phyloP scores from a whole-genome alignment of 495 filamentous ascomycete genomes.

The Penicillium ochrochloron region DNA sequence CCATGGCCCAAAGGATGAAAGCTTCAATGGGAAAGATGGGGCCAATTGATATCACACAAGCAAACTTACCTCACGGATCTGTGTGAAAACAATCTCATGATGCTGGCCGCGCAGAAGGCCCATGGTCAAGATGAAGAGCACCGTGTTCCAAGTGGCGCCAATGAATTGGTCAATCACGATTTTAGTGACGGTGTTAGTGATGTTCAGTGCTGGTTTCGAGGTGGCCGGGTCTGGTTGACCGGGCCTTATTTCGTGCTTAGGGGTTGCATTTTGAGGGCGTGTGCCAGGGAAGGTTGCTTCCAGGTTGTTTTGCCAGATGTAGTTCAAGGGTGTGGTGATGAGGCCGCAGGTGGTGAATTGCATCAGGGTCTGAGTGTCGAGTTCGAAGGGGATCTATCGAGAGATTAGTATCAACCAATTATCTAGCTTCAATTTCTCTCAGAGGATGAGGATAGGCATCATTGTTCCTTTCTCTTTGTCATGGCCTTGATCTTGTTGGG shows the following conservation, averaged over 20 bases:
- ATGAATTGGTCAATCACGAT: conserved; percentile 77
- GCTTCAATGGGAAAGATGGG: neutral
- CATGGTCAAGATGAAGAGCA: conserved; percentile 65
- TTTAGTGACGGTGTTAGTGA: conserved; percentile 73
- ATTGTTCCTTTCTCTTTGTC: no score
- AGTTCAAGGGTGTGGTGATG: conserved; percentile 75
- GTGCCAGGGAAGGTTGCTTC: conserved; percentile 56
- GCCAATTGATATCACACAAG: conserved; percentile 1
- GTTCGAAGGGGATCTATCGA: conserved; percentile 33
- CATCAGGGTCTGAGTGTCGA: conserved; percentile 64
- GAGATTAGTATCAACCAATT: conserved; percentile 5
- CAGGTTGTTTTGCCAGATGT: conserved; percentile 70
- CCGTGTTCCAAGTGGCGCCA: conserved; percentile 74
- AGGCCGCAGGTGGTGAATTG: conserved; percentile 76
- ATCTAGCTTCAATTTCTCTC: neutral
- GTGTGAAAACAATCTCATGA: conserved; percentile 29
- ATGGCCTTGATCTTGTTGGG: neutral
- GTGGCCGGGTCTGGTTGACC: conserved; percentile 8
- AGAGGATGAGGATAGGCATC: neutral
- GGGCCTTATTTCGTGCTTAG: conserved; percentile 27
- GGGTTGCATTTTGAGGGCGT: conserved; percentile 18
- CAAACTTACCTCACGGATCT: conserved; percentile 40
- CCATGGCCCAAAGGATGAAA: conserved; percentile 1
- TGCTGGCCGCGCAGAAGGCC: conserved; percentile 47
- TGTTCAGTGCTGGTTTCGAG: conserved; percentile 48